Evolutionary conservation across 2,329 filamentous ascomycete genomes (phyloP).

Genomic region (Scedosporium apiospermum): DNA sequence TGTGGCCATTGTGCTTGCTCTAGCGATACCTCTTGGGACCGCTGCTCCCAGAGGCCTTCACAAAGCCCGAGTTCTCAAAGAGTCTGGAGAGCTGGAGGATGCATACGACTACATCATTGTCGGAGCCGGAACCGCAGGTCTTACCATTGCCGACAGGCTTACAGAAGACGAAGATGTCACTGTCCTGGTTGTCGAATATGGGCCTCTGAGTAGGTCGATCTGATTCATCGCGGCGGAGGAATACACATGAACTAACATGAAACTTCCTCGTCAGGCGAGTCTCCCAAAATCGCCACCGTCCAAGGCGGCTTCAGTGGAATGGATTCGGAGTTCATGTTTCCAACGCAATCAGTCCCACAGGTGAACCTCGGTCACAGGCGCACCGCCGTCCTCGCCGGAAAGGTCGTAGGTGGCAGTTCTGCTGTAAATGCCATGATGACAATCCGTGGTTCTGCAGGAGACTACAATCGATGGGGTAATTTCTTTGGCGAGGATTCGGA

Average conservation of each 20-base stretch:
- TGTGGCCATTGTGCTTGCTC: neutral
- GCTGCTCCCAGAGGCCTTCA: slow-evolving; percentile 3
- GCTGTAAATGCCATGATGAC: slow-evolving; percentile 26
- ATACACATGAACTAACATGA: neutral
- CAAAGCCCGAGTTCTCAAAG: neutral
- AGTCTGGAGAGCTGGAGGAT: neutral
- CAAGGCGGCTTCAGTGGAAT: slow-evolving; percentile 7
- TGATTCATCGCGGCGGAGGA: neutral
- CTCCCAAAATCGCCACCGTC: slow-evolving; percentile 4
- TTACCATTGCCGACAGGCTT: slow-evolving; percentile 12
- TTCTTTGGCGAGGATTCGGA: slow-evolving; percentile 19
- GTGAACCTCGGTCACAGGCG: slow-evolving; percentile 10
- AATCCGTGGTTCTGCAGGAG: slow-evolving; percentile 21
- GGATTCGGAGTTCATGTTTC: slow-evolving; percentile 6
- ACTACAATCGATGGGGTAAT: slow-evolving; percentile 19
- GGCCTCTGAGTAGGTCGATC: slow-evolving; percentile 5
- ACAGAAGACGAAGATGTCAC: slow-evolving; percentile 12
- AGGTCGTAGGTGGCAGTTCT: slow-evolving; percentile 25
- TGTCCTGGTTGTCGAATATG: slow-evolving; percentile 12
- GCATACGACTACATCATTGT: slow-evolving; percentile 15
- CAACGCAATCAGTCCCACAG: slow-evolving; percentile 11
- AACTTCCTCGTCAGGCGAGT: slow-evolving; percentile 1
- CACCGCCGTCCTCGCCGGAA: slow-evolving; percentile 7
- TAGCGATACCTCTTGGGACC: neutral
- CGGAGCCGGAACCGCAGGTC: slow-evolving; percentile 12